These are phyloP conservation scores for Phytophthora pinifolia DNA, from an alignment of 352 stramenopile species.

Conservation along the genomic window DNA sequence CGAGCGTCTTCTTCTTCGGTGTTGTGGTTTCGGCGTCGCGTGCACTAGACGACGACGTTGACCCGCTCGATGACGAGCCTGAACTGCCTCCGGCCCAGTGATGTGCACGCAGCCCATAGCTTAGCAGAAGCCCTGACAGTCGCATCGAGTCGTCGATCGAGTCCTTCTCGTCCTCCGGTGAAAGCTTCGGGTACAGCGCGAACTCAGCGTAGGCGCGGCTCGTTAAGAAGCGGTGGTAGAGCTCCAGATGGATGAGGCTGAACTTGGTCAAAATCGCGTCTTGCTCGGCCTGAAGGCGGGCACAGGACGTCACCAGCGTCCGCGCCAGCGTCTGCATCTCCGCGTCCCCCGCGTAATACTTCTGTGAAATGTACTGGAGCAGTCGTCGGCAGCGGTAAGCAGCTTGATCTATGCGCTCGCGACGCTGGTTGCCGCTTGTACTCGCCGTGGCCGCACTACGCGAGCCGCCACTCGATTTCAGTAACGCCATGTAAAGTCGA, in stretches of 20 bases:
- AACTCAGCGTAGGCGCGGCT: slow-evolving; percentile 86
- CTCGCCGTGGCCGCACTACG: slow-evolving; percentile 15
- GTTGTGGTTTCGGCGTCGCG: slow-evolving; percentile 25
- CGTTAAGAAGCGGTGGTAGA: slow-evolving; percentile 86
- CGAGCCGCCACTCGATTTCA: slow-evolving; percentile 48
- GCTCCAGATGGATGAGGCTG: slow-evolving; percentile 80
- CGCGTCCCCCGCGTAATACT: slow-evolving; percentile 78
- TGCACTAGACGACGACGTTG: slow-evolving; percentile 16
- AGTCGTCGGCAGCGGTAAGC: slow-evolving; percentile 66
- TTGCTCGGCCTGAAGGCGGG: slow-evolving; percentile 74
- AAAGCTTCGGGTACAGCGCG: slow-evolving; percentile 67
- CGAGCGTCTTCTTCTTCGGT: slow-evolving; percentile 65
- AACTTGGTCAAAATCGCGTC: slow-evolving; percentile 85
- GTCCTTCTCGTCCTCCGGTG: slow-evolving; percentile 51
- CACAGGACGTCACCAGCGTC: slow-evolving; percentile 65
- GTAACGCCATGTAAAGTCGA: slow-evolving; percentile 60
- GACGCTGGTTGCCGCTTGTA: slow-evolving; percentile 31
- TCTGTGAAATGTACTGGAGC: slow-evolving; percentile 84
- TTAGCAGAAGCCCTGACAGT: slow-evolving; percentile 69
- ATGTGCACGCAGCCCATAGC: slow-evolving; percentile 82
- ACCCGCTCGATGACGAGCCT: slow-evolving; percentile 24
- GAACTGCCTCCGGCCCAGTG: slow-evolving; percentile 48
- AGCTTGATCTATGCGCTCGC: slow-evolving; percentile 62
- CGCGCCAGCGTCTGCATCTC: slow-evolving; percentile 74
- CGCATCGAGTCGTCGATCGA: slow-evolving; percentile 72